Base-by-base conservation (phyloP, 2,329 filamentous ascomycete genomes). In the Colletotrichum liriopes region DNA sequence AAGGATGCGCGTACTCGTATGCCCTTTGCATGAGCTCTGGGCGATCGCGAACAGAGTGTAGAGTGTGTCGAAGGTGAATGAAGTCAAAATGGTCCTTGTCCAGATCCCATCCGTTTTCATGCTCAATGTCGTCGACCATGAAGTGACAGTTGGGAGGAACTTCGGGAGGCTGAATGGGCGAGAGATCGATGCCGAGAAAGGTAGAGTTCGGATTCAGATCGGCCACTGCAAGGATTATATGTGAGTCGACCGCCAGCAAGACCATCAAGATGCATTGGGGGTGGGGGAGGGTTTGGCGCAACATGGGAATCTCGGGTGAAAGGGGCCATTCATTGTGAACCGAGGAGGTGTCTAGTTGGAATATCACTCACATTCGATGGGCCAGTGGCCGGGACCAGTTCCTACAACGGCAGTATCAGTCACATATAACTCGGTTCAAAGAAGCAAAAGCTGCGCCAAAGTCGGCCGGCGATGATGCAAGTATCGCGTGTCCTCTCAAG, bases 381-480 rank as follows among this genome's bases (percentile, higher is more conserved):
- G 84, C 86, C 86, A 88, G 70, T 84, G 84, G 2, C 86, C 86
- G 12, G 86, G 88, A 14, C 86, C 86, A 6, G 86, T 88, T 26
- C 85, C 85, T 86, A 65, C 55, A 69, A 16, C 61, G 32, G 16
- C 18, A 37, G 67, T 35, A 70, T 78, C 74, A 78, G 75, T 59
- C 8, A 18, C 9, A 64, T 11, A 5, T 23, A 14, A 41, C 14
- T 23, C 49, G 23, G 32, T 23, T 12, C 9, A 14, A 29, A 16
- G 32, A 9, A 5, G 8, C 7, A 51, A 5, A 26, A 9, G 26
- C 18, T 54, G 26, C 26, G 12, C 16, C 7, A 20, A 8, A 32
- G 26, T 54, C 16, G 14, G 26, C 51, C 51, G 58, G 18, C 47
- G 26, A n/a, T 12, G 56, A 45, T 45, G 58, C 29, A 35, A n/a